Evolutionary conservation across 306 rosid species (phyloP), one percentile per base, ranked within the genome.

Genomic region (Quercus mongolica): DNA sequence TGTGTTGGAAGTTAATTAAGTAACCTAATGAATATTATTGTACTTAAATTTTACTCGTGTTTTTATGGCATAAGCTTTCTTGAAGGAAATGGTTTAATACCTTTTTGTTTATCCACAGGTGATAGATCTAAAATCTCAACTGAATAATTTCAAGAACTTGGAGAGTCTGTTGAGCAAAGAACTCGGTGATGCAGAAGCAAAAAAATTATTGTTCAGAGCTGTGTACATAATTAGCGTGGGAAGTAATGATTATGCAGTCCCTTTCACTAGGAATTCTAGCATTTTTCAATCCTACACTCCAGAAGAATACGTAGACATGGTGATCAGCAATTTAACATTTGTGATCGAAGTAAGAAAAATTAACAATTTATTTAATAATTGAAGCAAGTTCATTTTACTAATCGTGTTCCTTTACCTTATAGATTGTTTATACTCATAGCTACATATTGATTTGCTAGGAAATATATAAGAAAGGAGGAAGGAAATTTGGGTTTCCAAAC

Each of bases 191-290:
- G 57, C 28, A 68, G 78, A 75, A 81, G 77, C 84, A 19, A 56
- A 76, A 38, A 62, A 28, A n/a, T 59, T 88, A 62, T 0, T 92
- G 1, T 78, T 87, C n/a, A 63, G 80, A 41, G 86, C 93, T 13
- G 89, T 92, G 11, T 81, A 84, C 87, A 6, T 92, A 30, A 21
- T 88, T 19, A 86, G 81, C 56, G 12, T 83, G 0, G 94, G 87
- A 38, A 63, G 44, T 59, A 88, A 87, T 26, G 92, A 88, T 56
- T 88, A 90, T 73, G 4, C 18, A 6, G 14, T n/a, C 35, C 73
- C 74, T 33, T 79, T 76, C 54, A n/a, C 30, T 0, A 11, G 56
- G 2, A 84, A 79, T 33, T 33, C 85, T 21, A 73, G 17, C 4
- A 26, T 63, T 5, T 26, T 30, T 46, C 28, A 76, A 21, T 79